Evolutionary conservation across 371 early-diverging fungal species (phyloP), one percentile per base, ranked within the genome.

Genomic region (Capillidium rhysosporum): DNA sequence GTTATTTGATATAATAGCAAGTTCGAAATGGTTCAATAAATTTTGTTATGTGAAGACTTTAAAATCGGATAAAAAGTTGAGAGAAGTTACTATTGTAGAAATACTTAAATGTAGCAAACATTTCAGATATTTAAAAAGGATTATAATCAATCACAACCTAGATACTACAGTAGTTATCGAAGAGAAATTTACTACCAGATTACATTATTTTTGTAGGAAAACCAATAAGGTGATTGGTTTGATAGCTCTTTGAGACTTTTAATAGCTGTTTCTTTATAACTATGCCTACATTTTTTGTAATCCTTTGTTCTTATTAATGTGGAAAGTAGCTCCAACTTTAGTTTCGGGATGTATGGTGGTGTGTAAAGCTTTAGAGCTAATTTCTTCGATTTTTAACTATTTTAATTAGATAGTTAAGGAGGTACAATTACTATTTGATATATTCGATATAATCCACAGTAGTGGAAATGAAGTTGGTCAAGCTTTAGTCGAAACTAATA

Each of bases 381-480:
- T 82, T 14, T 69, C 71, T 54, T 56, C 75, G 28, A 82, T 84
- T 0, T 71, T 78, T 2, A 73, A 60, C 54, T 52, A 58, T 4
- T 66, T 85, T 3, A 72, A 77, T 57, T 53, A 61, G 21, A 65
- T 86, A 30, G 54, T 85, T n/a, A 60, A 67, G 21, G 71, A 78
- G 8, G 82, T 78, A n/a, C 76, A 76, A 3, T 59, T 85, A 0
- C 86, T 86, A 0, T 57, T 61, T 7, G 86, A 86, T 28, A 84
- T 85, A 16, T 73, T 81, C 53, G 86, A 85, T 60, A 73, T 85
- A 66, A 76, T 85, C 28, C 84, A 83, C 67, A 86, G 86, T 8
- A 62, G 59, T 1, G 79, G 79, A 25, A 54, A 61, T 20, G 59
- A 57, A 1, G 78, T 75, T 0, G 85, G 86, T 0, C 61, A 69